Evolutionary conservation across 177 flowering plant genomes (phyloP).

Genomic region (Telopea speciosissima): DNA sequence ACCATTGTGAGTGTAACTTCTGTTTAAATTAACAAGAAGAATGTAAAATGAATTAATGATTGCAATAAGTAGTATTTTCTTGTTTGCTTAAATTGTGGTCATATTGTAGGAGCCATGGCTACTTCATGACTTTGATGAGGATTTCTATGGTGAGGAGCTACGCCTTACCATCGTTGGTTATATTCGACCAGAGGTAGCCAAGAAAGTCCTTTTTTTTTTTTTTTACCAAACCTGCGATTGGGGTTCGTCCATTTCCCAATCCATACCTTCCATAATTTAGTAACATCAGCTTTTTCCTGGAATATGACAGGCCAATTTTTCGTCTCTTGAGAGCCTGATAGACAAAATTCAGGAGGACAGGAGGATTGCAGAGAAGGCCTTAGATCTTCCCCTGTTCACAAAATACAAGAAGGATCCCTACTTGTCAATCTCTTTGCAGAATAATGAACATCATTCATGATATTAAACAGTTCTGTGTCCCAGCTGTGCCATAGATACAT

Average conservation of each 20-base stretch:
- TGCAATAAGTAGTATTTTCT: not conserved
- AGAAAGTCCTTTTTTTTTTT: not conserved
- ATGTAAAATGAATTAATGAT: not conserved
- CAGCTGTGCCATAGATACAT: too few species aligned
- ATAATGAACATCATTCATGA: slow-evolving; percentile 9
- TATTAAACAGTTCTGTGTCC: too few species aligned
- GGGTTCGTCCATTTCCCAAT: not conserved
- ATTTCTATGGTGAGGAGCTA: slow-evolving; percentile 89
- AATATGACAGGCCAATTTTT: slow-evolving; percentile 61
- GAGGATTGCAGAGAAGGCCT: slow-evolving; percentile 70
- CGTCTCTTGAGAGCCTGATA: slow-evolving; percentile 67
- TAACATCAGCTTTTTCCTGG: slow-evolving; percentile 2
- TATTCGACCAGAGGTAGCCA: slow-evolving; percentile 78
- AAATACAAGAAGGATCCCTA: slow-evolving; percentile 50
- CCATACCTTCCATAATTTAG: not conserved
- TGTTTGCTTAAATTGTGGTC: slow-evolving; percentile 1
- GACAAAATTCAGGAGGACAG: slow-evolving; percentile 74
- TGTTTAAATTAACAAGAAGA: too few species aligned
- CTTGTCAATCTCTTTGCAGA: slow-evolving; percentile 22
- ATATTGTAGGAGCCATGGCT: slow-evolving; percentile 87
- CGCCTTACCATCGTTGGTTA: slow-evolving; percentile 81
- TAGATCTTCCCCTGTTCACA: slow-evolving; percentile 68
- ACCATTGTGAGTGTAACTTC: slow-evolving; percentile 60
- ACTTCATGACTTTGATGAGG: slow-evolving; percentile 83
- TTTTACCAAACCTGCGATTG: not conserved